phyloP scores from a whole-genome alignment of 2,329 filamentous ascomycete species.

The Alternaria sp. region DNA sequence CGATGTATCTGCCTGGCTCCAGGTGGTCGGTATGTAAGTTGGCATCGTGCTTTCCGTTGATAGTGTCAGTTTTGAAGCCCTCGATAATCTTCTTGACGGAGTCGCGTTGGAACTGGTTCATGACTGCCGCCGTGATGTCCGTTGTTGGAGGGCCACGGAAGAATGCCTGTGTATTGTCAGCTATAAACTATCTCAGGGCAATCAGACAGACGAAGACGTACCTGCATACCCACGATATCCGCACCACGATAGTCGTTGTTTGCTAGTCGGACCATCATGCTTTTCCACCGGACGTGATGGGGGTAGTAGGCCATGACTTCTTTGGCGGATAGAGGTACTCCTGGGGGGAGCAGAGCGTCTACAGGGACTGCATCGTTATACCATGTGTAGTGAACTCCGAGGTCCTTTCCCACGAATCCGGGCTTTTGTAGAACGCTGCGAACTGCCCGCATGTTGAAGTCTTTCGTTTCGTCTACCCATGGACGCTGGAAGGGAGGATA shows the following conservation, averaged over 20 bases:
- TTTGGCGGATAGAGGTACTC: slow-evolving; percentile 30
- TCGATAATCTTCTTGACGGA: slow-evolving; percentile 9
- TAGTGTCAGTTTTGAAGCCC: slow-evolving; percentile 13
- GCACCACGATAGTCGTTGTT: slow-evolving; percentile 27
- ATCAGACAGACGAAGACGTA: not conserved
- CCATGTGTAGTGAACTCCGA: slow-evolving; percentile 20
- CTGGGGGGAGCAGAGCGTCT: slow-evolving; percentile 34
- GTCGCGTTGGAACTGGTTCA: slow-evolving; percentile 25
- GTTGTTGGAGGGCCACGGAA: slow-evolving; percentile 22
- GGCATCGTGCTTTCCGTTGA: slow-evolving; percentile 17
- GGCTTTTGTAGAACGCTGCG: not conserved
- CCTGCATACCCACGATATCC: slow-evolving; percentile 32
- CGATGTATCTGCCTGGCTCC: slow-evolving; percentile 5
- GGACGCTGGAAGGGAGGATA: slow-evolving; percentile 15
- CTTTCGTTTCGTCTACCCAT: slow-evolving; percentile 28
- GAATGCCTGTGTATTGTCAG: slow-evolving; percentile 10
- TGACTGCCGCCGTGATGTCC: slow-evolving; percentile 1
- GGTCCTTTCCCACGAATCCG: not conserved
- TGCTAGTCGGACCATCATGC: slow-evolving; percentile 29
- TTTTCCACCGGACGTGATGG: slow-evolving; percentile 32
- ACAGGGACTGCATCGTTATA: slow-evolving; percentile 24
- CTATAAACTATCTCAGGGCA: not conserved
- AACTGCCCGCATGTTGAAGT: slow-evolving; percentile 19
- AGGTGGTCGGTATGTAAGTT: slow-evolving; percentile 22
- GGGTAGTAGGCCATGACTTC: slow-evolving; percentile 38